Percentiles rank a stretch among this genome's conserved stretches.
Conservation (phyloP, 1,284 basidiomycete genomes). For the Ganoderma lingzhi region DNA sequence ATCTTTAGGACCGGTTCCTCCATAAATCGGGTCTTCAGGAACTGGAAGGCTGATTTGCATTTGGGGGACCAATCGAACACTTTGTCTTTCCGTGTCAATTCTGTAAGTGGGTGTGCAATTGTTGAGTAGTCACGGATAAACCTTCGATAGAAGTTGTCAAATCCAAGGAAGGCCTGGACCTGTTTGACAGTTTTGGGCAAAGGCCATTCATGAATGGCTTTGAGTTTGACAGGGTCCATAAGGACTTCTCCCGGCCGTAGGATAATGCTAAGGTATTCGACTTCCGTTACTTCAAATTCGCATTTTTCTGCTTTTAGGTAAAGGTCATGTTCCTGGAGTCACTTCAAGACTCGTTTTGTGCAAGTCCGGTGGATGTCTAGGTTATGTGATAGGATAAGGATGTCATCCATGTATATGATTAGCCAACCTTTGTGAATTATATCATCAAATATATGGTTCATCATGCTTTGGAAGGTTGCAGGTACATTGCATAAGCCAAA, state of each 20-base stretch:
- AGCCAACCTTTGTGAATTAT: not conserved
- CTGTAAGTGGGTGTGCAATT: no score
- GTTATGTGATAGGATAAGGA: not conserved
- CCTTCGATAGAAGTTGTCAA: constrained; percentile 50
- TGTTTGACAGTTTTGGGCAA: constrained; percentile 39
- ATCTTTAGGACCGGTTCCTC: constrained; percentile 33
- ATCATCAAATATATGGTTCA: constrained; percentile 14
- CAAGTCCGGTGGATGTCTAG: not conserved
- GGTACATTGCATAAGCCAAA: constrained; percentile 13
- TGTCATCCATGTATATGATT: constrained; percentile 16
- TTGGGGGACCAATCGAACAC: constrained; percentile 33
- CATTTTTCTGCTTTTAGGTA: no score
- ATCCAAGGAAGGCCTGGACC: constrained; percentile 49
- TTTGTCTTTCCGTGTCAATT: not conserved
- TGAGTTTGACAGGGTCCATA: constrained; percentile 50
- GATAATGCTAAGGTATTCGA: no score
- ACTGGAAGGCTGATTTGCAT: constrained; percentile 38
- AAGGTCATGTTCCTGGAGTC: not conserved
- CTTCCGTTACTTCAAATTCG: no score
- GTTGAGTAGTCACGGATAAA: no score
- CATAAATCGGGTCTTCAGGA: constrained; percentile 39
- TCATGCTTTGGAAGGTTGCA: constrained; percentile 17
- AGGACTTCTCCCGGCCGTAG: constrained; percentile 25
- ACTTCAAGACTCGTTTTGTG: not conserved
- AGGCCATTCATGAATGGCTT: constrained; percentile 47